A percentile compares a stretch with the other conserved stretches of the same genome.
Conservation (phyloP, 148 eudicot species). For the Cornus florida region DNA sequence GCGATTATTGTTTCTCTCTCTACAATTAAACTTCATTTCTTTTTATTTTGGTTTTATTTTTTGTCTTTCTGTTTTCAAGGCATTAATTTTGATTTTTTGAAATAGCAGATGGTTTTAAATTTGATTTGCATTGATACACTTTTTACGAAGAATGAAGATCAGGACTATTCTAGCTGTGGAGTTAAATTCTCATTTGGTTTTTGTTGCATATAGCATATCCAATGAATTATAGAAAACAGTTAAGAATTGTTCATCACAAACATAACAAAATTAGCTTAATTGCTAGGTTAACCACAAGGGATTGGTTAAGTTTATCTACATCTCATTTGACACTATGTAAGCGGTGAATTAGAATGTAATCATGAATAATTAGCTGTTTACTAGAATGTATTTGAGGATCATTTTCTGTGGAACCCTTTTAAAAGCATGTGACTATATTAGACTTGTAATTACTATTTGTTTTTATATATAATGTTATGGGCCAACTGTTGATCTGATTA, state of each 20-base stretch:
- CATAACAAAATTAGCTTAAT: neutral
- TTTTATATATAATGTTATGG: neutral
- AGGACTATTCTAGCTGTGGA: neutral
- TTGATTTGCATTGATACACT: neutral
- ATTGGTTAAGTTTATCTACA: neutral
- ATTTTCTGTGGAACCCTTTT: too few species aligned
- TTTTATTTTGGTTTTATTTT: neutral
- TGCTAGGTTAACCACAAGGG: neutral
- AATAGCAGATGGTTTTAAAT: neutral
- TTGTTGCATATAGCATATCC: neutral
- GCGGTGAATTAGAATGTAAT: conserved; percentile 5
- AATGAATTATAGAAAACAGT: neutral
- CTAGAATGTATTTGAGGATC: too few species aligned
- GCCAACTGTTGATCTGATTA: neutral
- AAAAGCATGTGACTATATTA: neutral
- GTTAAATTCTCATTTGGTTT: neutral
- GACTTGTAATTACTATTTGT: neutral
- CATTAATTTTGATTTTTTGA: neutral
- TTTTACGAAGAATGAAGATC: neutral
- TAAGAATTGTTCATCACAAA: neutral
- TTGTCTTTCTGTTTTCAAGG: neutral
- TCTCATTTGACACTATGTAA: neutral
- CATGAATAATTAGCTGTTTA: neutral
- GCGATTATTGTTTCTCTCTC: neutral
- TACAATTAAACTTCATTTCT: conserved; percentile 1